Evolutionary conservation across 2,329 filamentous ascomycete genomes (phyloP).

Genomic region (Claviceps citrina): DNA sequence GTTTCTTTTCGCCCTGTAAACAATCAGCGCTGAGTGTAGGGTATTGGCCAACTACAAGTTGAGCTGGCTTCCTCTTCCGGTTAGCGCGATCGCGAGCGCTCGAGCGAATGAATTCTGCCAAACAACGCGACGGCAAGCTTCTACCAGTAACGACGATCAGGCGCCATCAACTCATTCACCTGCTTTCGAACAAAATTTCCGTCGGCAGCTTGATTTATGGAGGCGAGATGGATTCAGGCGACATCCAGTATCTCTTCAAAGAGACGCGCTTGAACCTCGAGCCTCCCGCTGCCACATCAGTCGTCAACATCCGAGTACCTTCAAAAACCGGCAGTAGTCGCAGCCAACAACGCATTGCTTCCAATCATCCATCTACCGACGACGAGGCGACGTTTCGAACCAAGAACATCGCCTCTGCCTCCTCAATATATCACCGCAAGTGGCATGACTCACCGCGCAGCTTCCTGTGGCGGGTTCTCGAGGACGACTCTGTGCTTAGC

Average conservation of each 20-base stretch:
- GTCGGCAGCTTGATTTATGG: conserved; percentile 31
- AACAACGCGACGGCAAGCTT: conserved; percentile 15
- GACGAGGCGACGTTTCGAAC: conserved; percentile 61
- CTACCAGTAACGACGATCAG: conserved; percentile 8
- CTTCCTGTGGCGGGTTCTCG: conserved; percentile 82
- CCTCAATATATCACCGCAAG: conserved; percentile 72
- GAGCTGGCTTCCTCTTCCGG: conserved; percentile 23
- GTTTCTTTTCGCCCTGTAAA: no score
- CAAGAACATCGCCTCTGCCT: conserved; percentile 58
- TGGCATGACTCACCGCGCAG: conserved; percentile 62
- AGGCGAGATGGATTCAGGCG: conserved; percentile 50
- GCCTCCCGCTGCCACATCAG: conserved; percentile 50
- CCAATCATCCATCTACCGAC: conserved; percentile 29
- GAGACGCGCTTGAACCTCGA: conserved; percentile 77
- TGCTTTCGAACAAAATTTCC: not conserved
- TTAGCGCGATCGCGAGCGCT: conserved; percentile 19
- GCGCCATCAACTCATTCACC: not conserved
- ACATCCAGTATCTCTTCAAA: conserved; percentile 59
- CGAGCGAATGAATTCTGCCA: conserved; percentile 18
- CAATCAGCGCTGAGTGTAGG: not conserved
- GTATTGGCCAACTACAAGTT: not conserved
- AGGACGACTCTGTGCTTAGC: conserved; percentile 66
- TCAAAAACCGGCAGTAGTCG: conserved; percentile 32
- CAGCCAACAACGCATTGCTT: conserved; percentile 23
- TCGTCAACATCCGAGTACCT: conserved; percentile 55